phyloP scores from a whole-genome alignment of 352 stramenopile species.

The Phytophthora pseudosyringae region DNA sequence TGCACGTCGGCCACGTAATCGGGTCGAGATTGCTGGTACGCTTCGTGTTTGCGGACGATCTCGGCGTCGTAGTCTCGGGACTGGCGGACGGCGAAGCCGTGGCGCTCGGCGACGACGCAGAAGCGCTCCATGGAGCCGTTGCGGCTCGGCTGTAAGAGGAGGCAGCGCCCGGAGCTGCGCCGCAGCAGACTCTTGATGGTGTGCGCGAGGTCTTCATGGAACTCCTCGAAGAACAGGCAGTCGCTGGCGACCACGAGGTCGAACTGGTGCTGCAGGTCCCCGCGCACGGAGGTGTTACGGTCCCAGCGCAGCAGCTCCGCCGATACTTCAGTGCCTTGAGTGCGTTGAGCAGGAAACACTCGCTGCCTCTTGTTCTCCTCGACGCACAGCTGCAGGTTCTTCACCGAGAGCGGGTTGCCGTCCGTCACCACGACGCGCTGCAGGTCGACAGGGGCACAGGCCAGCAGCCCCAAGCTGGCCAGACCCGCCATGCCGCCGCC shows the following conservation, averaged over 20 bases:
- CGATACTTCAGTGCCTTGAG: conserved; percentile 11
- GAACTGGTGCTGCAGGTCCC: conserved; percentile 56
- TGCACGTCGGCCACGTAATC: conserved; percentile 82
- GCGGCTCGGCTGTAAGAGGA: conserved; percentile 80
- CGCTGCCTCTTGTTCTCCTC: conserved; percentile 55
- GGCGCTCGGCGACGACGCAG: conserved; percentile 46
- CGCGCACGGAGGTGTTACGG: conserved; percentile 37
- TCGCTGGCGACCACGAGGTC: conserved; percentile 86
- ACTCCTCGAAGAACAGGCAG: conserved; percentile 89
- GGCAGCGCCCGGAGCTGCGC: conserved; percentile 49
- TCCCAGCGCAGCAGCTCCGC: conserved; percentile 78
- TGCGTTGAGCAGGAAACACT: conserved; percentile 9
- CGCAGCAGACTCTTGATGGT: conserved; percentile 69
- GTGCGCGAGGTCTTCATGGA: conserved; percentile 76
- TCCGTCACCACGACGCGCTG: conserved; percentile 70
- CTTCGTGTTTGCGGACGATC: conserved; percentile 42
- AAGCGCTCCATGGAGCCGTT: conserved; percentile 85
- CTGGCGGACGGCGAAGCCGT: conserved; percentile 46
- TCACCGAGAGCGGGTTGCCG: conserved; percentile 69
- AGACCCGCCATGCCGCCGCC: conserved; percentile 83
- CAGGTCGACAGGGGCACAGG: conserved; percentile 50
- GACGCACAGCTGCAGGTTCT: conserved; percentile 72
- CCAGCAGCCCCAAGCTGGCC: conserved; percentile 64
- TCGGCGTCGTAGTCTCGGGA: conserved; percentile 51
- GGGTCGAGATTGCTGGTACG: conserved; percentile 37